Base-by-base conservation (phyloP, 768 basidiomycete species). In the Gelatoporia subvermispora region DNA sequence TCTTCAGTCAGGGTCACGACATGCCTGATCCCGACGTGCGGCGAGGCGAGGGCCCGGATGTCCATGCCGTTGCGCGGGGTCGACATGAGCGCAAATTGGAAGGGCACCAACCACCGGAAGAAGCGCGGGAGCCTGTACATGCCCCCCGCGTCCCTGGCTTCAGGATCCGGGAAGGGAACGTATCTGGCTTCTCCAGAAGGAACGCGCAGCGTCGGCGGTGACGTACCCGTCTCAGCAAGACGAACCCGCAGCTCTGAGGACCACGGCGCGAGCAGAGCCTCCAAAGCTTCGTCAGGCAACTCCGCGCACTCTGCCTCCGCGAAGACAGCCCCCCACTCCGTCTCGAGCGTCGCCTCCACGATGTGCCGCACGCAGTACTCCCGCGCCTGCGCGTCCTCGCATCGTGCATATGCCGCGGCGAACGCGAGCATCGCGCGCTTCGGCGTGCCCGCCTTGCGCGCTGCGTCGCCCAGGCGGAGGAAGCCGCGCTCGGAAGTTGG, bases 71-170 rank as follows among this genome's bases (percentile, higher is more conserved):
- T 60, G 3, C 75, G 68, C 1, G 80, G 81, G 0, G 76, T 81
- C 0, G 81, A 82, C 77, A 82, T 82, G 41, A 80, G 68, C 7
- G 82, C 80, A 23, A 82, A 58, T 45, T 75, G 69, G 56, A 73
- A 77, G 4, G 81, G 81, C 25, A 82, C 64, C 4, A 84, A 68
- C 81, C 81, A 84, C 9, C 80, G 71, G 59, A 83, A 82, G 62
- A 78, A 82, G 7, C 80, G 73, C 21, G 78, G 79, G 0, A 82
- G 62, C 45, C 72, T 73, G 52, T 66, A 69, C 37, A 66, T 68
- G 28, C 28, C 13, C 34, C 23, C 39, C 24, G n/a, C 55, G 37
- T 17, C 46, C 18, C 31, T 17, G 1, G 22, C 18, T 1, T 4
- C 17, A 0, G 15, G n/a, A 4, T 23, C 25, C 2, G 48, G 37